phyloP scores from a whole-genome alignment of 2,329 filamentous ascomycete genomes.

The Colletotrichum lentis region DNA sequence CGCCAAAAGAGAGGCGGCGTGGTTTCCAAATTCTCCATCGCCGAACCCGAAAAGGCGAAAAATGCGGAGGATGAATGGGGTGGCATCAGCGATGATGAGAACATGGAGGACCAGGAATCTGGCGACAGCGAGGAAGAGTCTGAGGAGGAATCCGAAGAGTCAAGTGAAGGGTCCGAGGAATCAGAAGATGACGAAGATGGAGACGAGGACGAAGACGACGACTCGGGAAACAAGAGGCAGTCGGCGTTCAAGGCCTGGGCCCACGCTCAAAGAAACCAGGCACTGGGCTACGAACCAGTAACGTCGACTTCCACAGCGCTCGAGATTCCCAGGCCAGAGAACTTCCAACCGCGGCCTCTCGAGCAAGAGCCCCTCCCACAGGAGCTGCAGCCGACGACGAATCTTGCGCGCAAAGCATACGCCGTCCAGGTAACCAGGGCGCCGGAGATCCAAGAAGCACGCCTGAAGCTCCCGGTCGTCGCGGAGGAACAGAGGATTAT shows the following conservation, averaged over 20 bases:
- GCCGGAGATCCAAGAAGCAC: slow-evolving; percentile 77
- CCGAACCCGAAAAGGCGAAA: slow-evolving; percentile 49
- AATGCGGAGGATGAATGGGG: slow-evolving; percentile 44
- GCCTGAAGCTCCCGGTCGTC: slow-evolving; percentile 85
- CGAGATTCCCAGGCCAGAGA: slow-evolving; percentile 64
- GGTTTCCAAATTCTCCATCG: slow-evolving; percentile 61
- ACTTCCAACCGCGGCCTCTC: slow-evolving; percentile 71
- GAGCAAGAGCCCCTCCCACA: slow-evolving; percentile 76
- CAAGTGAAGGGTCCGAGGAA: slow-evolving; percentile 41
- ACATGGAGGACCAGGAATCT: slow-evolving; percentile 1
- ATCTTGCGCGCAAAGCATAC: slow-evolving; percentile 74
- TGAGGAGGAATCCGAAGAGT: slow-evolving; percentile 43
- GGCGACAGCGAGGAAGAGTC: slow-evolving; percentile 40
- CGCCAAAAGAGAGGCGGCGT: slow-evolving; percentile 76
- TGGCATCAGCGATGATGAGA: slow-evolving; percentile 39
- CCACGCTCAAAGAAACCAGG: slow-evolving; percentile 82
- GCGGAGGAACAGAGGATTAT: slow-evolving; percentile 97
- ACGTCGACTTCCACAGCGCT: slow-evolving; percentile 54
- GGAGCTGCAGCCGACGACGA: slow-evolving; percentile 69
- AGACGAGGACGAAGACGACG: slow-evolving; percentile 44
- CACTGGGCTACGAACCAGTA: slow-evolving; percentile 70
- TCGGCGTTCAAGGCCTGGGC: slow-evolving; percentile 95
- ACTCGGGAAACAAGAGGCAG: slow-evolving; percentile 49
- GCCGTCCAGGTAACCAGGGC: slow-evolving; percentile 76
- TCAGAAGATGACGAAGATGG: slow-evolving; percentile 45